Evolutionary conservation across 164 flowering plant genomes (phyloP), one percentile per base, ranked within the genome.

Genomic region (Cinnamomum chago): DNA sequence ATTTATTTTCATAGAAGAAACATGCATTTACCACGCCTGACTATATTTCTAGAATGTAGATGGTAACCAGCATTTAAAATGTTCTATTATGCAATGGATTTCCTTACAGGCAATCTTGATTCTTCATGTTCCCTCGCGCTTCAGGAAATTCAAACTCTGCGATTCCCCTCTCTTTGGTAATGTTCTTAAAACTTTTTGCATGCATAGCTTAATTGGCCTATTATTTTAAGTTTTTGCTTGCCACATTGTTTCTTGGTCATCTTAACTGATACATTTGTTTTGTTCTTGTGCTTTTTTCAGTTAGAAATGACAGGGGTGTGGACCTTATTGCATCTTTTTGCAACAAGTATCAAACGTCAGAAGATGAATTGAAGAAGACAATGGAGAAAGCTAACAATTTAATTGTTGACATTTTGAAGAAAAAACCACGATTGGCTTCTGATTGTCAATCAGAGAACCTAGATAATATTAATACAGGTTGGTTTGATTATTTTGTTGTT

Each of bases 241-340:
- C 74, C 65, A 12, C 51, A 14, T 64, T 50, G 35, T 70, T 68
- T 17, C 55, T 24, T 51, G 67, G 50, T 52, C 27, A 40, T 73
- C 27, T 22, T 15, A 35, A 62, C 50, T 17, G 71, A 47, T 69
- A 67, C 64, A 70, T 24, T 10, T 70, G 27, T 18, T 69, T 50
- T 25, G 15, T 13, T 50, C 17, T 27, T 71, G 64, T 76, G n/a
- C 50, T 52, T 81, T 71, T 20, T 78, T 72, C 91, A 96, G 98
- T 87, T 70, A 91, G 80, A 81, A 92, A 83, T 18, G 78, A 84
- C 77, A 88, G 85, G 80, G 87, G 89, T 18, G 88, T 91, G 51
- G 94, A 96, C 79, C 83, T 96, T 78, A 73, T 93, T 74, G 93
- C 91, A 64, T 91, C 97, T 70, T 94, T 96, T 74, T 91, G 97